Evolutionary conservation across 495 filamentous ascomycete species (phyloP).

Genomic region (Trichoderma virens): DNA sequence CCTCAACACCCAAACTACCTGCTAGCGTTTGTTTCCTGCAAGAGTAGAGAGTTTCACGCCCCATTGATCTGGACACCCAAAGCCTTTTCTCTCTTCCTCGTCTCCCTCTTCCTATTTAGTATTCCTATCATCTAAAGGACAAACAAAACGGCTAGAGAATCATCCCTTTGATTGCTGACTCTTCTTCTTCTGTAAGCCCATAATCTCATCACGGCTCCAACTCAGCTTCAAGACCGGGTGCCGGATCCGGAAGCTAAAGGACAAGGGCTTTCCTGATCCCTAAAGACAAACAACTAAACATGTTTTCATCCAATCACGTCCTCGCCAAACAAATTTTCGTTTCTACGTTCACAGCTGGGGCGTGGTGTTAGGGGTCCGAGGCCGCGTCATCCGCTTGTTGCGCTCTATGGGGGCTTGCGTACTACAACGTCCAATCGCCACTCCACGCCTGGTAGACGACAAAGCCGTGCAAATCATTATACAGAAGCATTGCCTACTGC

Average conservation of each 20-base stretch:
- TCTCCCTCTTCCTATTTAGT: too few relatives aligned
- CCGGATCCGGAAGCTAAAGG: not conserved
- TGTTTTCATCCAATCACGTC: not conserved
- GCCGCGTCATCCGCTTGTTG: slow-evolving; percentile 1
- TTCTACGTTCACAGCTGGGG: slow-evolving; percentile 4
- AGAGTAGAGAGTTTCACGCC: too few relatives aligned
- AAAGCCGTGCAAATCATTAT: not conserved
- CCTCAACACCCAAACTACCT: too few relatives aligned
- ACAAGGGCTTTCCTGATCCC: not conserved
- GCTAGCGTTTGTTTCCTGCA: too few relatives aligned
- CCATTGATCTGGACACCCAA: too few relatives aligned
- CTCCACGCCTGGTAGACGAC: not conserved
- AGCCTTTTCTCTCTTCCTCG: too few relatives aligned
- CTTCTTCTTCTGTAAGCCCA: not conserved
- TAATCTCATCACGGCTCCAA: not conserved
- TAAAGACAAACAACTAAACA: not conserved
- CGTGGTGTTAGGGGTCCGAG: not conserved
- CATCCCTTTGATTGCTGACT: not conserved
- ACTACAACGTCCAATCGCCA: not conserved
- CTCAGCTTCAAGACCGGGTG: not conserved
- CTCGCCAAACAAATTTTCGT: not conserved
- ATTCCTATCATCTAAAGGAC: too few relatives aligned
- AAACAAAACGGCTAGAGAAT: not conserved
- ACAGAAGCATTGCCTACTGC: not conserved
- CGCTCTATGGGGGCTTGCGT: not conserved